Percentiles rank a stretch among this genome's conserved stretches.
Conservation (phyloP, 2,329 filamentous ascomycete species). For the Phialocephala sp. region DNA sequence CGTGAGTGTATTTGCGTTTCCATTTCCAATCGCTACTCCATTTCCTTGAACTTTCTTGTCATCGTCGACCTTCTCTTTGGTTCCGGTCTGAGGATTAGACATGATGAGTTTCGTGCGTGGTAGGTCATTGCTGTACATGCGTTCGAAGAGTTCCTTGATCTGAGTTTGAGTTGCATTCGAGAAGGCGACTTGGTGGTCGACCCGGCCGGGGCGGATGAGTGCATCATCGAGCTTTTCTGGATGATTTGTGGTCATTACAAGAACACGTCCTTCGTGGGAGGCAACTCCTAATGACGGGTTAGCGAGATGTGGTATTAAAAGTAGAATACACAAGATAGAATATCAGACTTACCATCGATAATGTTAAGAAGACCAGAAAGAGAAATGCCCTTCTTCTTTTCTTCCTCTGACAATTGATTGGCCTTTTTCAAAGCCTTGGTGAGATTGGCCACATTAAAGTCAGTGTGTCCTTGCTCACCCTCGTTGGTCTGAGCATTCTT, state of each 20-base stretch:
- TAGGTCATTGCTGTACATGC: constrained; percentile 59
- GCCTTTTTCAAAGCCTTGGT: constrained; percentile 52
- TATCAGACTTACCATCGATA: constrained; percentile 51
- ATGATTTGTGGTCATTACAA: constrained; percentile 84
- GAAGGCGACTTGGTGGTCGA: constrained; percentile 73
- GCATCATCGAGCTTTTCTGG: constrained; percentile 76
- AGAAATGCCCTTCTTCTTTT: constrained; percentile 59
- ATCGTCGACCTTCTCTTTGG: neutral
- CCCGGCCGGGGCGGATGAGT: constrained; percentile 73
- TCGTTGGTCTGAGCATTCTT: constrained; percentile 27
- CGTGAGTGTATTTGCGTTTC: constrained; percentile 12
- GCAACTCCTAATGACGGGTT: constrained; percentile 60
- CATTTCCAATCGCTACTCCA: neutral
- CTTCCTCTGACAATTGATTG: constrained; percentile 44
- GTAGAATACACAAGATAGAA: neutral
- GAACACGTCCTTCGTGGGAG: constrained; percentile 76
- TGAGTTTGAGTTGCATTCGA: constrained; percentile 60
- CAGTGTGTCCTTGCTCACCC: constrained; percentile 16
- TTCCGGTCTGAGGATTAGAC: neutral
- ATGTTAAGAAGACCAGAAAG: constrained; percentile 82
- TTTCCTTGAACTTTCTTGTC: neutral
- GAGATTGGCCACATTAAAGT: constrained; percentile 49
- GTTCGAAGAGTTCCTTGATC: constrained; percentile 61
- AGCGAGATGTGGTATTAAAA: neutral
- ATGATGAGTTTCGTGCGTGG: constrained; percentile 39